Evolutionary conservation across 768 basidiomycete genomes (phyloP).

Genomic region (Hygrophorus russula): DNA sequence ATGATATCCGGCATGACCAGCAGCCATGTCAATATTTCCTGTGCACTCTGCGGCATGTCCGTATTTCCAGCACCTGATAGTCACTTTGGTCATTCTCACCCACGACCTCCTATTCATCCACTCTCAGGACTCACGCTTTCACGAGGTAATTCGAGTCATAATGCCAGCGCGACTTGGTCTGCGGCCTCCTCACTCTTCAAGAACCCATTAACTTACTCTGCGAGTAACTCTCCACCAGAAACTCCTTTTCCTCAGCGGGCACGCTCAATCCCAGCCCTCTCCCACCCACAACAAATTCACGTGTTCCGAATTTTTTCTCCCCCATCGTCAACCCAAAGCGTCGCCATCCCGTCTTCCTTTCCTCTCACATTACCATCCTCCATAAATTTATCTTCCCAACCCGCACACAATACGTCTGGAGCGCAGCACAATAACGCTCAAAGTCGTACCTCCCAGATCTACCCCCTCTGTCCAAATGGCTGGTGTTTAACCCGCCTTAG

Average conservation of each 20-base stretch:
- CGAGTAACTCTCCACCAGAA: conserved; percentile 11
- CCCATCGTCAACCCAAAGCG: conserved; percentile 14
- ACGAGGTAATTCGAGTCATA: conserved; percentile 5
- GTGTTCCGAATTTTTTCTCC: conserved; percentile 54
- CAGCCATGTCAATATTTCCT: conserved; percentile 45
- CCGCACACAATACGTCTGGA: conserved; percentile 17
- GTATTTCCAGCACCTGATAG: conserved; percentile 30
- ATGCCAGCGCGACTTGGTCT: conserved; percentile 30
- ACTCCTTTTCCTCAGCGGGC: conserved; percentile 14
- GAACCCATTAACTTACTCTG: conserved; percentile 30
- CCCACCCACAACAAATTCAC: conserved; percentile 39
- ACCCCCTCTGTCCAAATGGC: conserved; percentile 75
- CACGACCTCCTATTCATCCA: conserved; percentile 23
- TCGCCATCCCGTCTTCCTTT: conserved; percentile 20
- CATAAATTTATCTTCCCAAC: conserved; percentile 15
- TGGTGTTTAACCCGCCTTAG: conserved; percentile 81
- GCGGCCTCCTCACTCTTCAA: conserved; percentile 47
- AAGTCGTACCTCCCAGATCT: conserved; percentile 30
- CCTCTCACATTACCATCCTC: conserved; percentile 14
- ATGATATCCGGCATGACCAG: conserved; percentile 33
- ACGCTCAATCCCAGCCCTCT: conserved; percentile 15
- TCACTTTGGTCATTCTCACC: conserved; percentile 10
- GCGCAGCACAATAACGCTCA: conserved; percentile 7
- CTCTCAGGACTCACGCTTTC: conserved; percentile 17
- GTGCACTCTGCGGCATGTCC: conserved; percentile 67